Base-by-base conservation (phyloP, 129 eudicot species). In the Chrysanthemum makinoi region DNA sequence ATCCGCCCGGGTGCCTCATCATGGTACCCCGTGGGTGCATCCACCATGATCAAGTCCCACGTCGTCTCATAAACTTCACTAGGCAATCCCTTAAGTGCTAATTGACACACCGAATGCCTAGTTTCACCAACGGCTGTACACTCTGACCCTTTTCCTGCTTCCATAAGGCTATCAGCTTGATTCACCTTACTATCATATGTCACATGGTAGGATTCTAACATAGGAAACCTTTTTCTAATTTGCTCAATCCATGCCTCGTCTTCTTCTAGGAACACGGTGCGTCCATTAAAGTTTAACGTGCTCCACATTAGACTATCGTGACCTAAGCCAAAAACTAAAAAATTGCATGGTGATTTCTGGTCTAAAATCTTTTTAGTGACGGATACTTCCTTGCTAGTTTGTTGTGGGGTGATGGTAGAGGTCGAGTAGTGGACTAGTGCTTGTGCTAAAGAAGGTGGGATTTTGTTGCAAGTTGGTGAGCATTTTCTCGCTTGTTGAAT, bases 11-110 rank as follows among this genome's bases (percentile, higher is more conserved):
- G 98, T 0, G 98, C 98, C 76, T 94, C 97, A 16, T 87, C 98
- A 46, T 89, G 81, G 70, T 94, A 94, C 48, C 98, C 98, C 1
- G 98, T 94, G 14, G 98, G 98, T 17, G 98, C 98, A 59, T 94
- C 98, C 80, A 94, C 98, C 98, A 94, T 94, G 35, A 94, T 94
- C 77, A 94, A 74, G 73, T 94, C 98, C 96, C 98, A 94, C 28
- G 86, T 77, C 10, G 79, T 86, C 50, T 87, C 97, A 47, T 94
- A 94, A 72, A 94, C 87, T 15, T 78, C 93, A 43, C 70, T 70
- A 65, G 98, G 97, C 81, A 94, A 72, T 1, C 93, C 87, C 73
- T 90, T 94, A 15, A 94, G 75, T 5, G 98, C 98, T 12, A 94
- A 76, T 65, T 79, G 89, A 61, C 98, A 94, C 84, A 87, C 84